Percentiles rank a stretch among this genome's conserved stretches.
These are phyloP conservation scores for Cerioporus squamosus DNA, from an alignment of 1,284 basidiomycete genomes.

Conservation along the genomic window DNA sequence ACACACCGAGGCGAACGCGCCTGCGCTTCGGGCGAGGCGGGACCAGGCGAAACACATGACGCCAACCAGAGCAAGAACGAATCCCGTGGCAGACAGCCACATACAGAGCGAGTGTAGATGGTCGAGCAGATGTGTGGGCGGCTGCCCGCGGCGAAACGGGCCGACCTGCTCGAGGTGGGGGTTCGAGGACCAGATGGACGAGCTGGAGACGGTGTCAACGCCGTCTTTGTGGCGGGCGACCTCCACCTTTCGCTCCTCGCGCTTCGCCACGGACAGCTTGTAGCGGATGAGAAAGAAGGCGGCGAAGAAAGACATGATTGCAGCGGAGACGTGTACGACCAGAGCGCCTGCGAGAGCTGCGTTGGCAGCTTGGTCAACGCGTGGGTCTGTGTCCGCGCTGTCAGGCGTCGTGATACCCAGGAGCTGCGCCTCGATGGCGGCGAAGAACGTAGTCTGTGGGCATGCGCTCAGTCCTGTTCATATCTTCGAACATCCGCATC, in stretches of 20 bases:
- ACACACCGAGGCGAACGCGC: slow-evolving; percentile 46
- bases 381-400: slow-evolving; percentile 14
- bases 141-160: slow-evolving; percentile 38
- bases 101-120: slow-evolving; percentile 55
- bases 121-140: slow-evolving; percentile 51
- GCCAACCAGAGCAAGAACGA: slow-evolving; percentile 52
- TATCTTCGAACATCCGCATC: no score
- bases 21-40: slow-evolving; percentile 44
- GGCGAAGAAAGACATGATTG: slow-evolving; percentile 60
- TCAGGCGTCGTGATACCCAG: slow-evolving; percentile 45
- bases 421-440: slow-evolving; percentile 58
- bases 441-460: slow-evolving; percentile 65
- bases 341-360: slow-evolving; percentile 53
- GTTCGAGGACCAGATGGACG: slow-evolving; percentile 37
- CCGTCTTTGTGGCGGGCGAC: slow-evolving; percentile 4
- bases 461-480: not conserved
- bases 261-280: slow-evolving; percentile 54
- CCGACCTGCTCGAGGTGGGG: slow-evolving; percentile 46
- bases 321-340: slow-evolving; percentile 59
- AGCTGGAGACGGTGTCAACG: not conserved
- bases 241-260: slow-evolving; percentile 38
- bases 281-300: slow-evolving; percentile 61
- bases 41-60: slow-evolving; percentile 58
- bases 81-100: slow-evolving; percentile 52
- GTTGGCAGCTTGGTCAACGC: slow-evolving; percentile 43